Base-by-base conservation (phyloP, 352 stramenopile species). In the Globisporangium abappressorium region DNA sequence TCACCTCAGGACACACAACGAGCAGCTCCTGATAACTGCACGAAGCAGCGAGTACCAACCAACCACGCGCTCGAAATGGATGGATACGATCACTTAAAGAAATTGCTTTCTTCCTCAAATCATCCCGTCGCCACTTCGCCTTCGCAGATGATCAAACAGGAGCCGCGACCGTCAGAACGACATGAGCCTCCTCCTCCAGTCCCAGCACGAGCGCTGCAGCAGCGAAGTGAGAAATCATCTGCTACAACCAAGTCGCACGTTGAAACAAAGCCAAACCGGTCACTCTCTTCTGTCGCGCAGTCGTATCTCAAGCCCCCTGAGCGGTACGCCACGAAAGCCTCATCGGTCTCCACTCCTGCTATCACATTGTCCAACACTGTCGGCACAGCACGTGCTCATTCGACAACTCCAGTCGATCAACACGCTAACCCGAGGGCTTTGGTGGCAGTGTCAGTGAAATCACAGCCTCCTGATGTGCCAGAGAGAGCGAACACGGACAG, bases 241-340 rank as follows among this genome's bases (percentile, higher is more conserved):
- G 4, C 54, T 30, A 36, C 46, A 70, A 33, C 24, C 11, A 64
- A 36, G n/a, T 14, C 46, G 15, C 34, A 49, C 28, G 47, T 7
- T 56, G 51, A 26, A 26, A 53, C 22, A 64, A 33, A 49, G 43
- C 41, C 36, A 57, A 65, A 15, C 15, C 20, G 47, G 22, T 59
- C 22, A 1, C 30, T 14, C 20, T 5, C 41, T 5, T 15, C 41
- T 55, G 12, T 9, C 41, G 58, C 58, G 20, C 8, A 28, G 12
- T 63, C 64, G 38, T 56, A 46, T 0, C 26, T 63, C 22, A 62
- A 69, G 49, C 43, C 43, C 14, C 53, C 64, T 43, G 26, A 54
- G 54, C 26, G 24, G 18, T 64, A 63, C 55, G 36, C 24, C 6
- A 47, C 15, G 5, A 62, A 58, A 36, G 46, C 46, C 20, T 6